Base-by-base conservation (phyloP, 345 rosid species). In the Bruguiera sexangula region DNA sequence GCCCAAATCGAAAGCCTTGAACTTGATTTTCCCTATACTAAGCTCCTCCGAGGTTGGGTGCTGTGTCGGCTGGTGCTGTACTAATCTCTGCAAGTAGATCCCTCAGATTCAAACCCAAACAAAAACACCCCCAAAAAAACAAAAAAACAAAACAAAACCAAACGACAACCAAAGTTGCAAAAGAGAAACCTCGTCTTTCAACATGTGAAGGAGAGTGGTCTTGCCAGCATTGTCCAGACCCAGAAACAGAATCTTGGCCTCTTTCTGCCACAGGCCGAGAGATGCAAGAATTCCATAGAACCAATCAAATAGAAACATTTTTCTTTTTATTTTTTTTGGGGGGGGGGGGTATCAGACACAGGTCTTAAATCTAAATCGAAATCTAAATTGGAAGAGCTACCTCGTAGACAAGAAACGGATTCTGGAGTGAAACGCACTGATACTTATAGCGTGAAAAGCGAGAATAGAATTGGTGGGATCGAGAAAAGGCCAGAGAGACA, bases 1-100 rank as follows among this genome's bases (percentile, higher is more conserved):
- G 22, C 95, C 95, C 82, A 89, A 79, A 85, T 89, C 91, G 15
- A 89, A 89, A 71, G 95, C 95, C 74, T 87, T 89, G 83, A 89
- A 89, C 83, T 89, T 87, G 82, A 89, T 89, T 80, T 85, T 87
- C 52, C 91, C 91, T 27, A 87, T 87, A 66, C 91, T 85, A 68
- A 89, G 76, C 73, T 87, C 95, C 88, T 89, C 95, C 22, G 91
- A 87, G 1, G 89, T 85, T 10, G 95, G 95, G 29, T 87, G 88
- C 69, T 87, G 91, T 2, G 91, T 87, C 26, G 91, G 95, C 77
- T 87, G 89, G 57, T 89, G 95, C 59, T 87, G 91, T 46, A 86
- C 91, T 76, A 89, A 73, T 70, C 95, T 89, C 95, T 86, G 81
- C 72, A 76, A 32, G 51, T 50, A 36, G 20, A 19, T 51, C 39